These are phyloP conservation scores for Candida chauliodis DNA, from an alignment of 805 yeast species.

Conservation along the genomic window DNA sequence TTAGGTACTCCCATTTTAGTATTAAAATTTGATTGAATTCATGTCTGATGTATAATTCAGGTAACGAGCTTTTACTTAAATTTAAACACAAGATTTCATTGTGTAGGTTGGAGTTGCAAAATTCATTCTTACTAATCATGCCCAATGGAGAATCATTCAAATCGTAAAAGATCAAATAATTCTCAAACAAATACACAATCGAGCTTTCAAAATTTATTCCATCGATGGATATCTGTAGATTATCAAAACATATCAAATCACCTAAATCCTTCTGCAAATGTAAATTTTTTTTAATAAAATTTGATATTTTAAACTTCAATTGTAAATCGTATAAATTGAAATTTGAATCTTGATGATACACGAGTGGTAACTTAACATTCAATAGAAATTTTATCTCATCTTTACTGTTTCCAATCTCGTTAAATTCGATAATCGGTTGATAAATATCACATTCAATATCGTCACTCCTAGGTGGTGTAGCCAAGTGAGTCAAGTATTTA, in stretches of 20 bases:
- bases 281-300: conserved; percentile 3
- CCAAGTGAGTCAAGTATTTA: background rate
- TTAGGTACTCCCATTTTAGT: conserved; percentile 40
- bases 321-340: conserved; percentile 1
- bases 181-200: conserved; percentile 30
- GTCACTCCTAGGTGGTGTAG: conserved; percentile 4
- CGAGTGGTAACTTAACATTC: conserved; percentile 8
- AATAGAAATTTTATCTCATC: conserved; percentile 4
- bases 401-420: background rate
- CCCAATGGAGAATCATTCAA: conserved; percentile 32
- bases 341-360: conserved; percentile 1
- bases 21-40: conserved; percentile 24
- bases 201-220: conserved; percentile 41
- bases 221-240: conserved; percentile 38
- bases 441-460: background rate
- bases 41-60: conserved; percentile 40
- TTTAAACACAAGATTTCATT: conserved; percentile 27
- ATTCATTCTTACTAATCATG: conserved; percentile 34
- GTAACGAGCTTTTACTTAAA: conserved; percentile 38
- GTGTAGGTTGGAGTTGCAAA: conserved; percentile 23
- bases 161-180: conserved; percentile 24
- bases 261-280: conserved; percentile 15
- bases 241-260: conserved; percentile 37
- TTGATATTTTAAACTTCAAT: conserved; percentile 6
- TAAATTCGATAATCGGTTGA: conserved; percentile 7